Base-by-base conservation (phyloP, 148 eudicot species). In the Rhododendron ferrugineum region DNA sequence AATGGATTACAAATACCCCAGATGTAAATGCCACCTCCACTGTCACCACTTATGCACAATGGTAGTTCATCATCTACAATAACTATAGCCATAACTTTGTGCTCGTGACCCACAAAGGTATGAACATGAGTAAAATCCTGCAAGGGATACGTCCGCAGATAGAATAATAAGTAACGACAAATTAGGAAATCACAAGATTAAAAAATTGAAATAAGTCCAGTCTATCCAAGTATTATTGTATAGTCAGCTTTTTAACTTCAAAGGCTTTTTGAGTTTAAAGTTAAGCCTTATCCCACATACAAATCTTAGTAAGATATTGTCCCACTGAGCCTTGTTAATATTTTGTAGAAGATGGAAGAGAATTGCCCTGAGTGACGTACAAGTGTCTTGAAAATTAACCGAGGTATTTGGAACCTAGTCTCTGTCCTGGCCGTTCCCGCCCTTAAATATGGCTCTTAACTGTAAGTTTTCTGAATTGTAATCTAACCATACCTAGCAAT, bases 11-110 rank as follows among this genome's bases (percentile, higher is more conserved):
- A 84, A 81, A 91, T 89, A 81, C 60, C 90, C 98, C 98, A 96
- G 44, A 88, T 86, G 89, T 87, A 95, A 62, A 96, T 96, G 83
- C 89, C 94, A 88, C 99, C 98, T 86, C 93, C 97, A 88, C 89
- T 91, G 87, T 96, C 99, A 73, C 91, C 99, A 88, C 99, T 94
- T 66, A 96, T 93, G 91, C 98, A 96, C 88, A 93, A 85, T 72
- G 97, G 94, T 83, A 86, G 90, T 82, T 91, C 92, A 83, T 89
- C 91, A 85, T 94, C 91, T 18, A 91, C 91, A 88, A 86, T 91
- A 82, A 86, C 92, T 83, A 95, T 82, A 54, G 95, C 96, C 95
- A 90, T 94, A 83, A 96, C 92, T 90, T 86, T 91, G 76, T 96
- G 91, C 85, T 95, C 94, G 75, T 95, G 98, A 78, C 99, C 97